phyloP scores from a whole-genome alignment of 139 green algal species.

The Chlamydomonas asymmetrica region DNA sequence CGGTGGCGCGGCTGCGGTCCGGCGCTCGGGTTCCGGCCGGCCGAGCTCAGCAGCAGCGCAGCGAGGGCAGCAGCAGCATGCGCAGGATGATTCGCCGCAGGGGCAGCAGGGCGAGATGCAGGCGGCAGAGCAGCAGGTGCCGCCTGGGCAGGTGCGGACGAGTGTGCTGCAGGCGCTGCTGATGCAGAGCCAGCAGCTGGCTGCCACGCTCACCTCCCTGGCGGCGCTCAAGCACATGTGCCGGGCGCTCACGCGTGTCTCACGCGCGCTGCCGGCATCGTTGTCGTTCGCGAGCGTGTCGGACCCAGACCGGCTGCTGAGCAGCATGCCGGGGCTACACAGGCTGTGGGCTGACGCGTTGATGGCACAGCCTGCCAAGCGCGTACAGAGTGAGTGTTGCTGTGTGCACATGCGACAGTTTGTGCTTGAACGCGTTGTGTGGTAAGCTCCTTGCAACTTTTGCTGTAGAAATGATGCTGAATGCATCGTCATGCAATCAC shows the following conservation, averaged over 20 bases:
- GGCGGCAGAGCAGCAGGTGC: background rate
- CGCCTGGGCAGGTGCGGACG: no score
- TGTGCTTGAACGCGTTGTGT: background rate
- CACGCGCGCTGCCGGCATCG: no score
- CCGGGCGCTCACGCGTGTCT: no score
- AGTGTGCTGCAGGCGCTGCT: slow-evolving; percentile 19
- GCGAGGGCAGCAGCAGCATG: background rate
- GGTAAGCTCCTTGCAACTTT: background rate
- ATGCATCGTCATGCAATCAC: background rate
- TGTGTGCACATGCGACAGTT: background rate
- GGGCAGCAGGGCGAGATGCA: background rate
- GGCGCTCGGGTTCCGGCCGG: background rate
- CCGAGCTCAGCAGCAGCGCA: background rate
- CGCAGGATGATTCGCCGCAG: background rate
- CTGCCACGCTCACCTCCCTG: background rate
- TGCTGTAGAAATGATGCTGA: background rate
- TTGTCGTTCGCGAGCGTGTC: no score
- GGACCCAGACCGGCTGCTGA: no score
- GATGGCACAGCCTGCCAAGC: background rate
- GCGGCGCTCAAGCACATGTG: background rate
- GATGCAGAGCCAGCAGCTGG: slow-evolving; percentile 15
- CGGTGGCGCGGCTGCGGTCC: background rate
- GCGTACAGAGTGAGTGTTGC: background rate
- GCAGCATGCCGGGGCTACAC: no score
- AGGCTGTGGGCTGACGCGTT: background rate